A percentile compares a stretch with the other conserved stretches of the same genome.
Conservation (phyloP, 2,329 filamentous ascomycete species). For the Microdochium bolleyi region DNA sequence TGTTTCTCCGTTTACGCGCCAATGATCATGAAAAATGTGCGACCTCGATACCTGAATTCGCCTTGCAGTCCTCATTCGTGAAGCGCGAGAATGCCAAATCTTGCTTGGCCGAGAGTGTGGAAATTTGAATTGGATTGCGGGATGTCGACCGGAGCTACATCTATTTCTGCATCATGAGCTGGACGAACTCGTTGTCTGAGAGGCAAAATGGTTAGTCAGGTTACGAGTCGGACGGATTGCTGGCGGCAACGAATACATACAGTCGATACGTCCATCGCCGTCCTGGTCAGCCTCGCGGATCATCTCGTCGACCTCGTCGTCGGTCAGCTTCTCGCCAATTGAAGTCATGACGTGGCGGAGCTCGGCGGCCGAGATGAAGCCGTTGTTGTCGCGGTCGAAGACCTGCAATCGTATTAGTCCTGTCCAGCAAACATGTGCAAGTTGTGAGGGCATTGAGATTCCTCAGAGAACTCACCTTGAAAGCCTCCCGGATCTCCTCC, state of each 20-base stretch:
- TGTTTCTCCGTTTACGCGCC: not conserved
- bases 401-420: constrained; percentile 34
- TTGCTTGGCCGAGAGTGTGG: not conserved
- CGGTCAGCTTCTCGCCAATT: constrained; percentile 84
- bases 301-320: constrained; percentile 90
- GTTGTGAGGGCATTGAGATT: too few species aligned
- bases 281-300: constrained; percentile 87
- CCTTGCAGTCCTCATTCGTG: not conserved
- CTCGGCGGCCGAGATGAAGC: constrained; percentile 83
- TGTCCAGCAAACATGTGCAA: constrained; percentile 1
- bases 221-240: constrained; percentile 10
- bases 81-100: not conserved
- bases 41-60: not conserved
- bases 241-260: constrained; percentile 39
- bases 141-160: constrained; percentile 6
- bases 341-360: constrained; percentile 88
- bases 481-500: constrained; percentile 83
- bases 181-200: constrained; percentile 83
- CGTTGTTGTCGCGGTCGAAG: constrained; percentile 87
- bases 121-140: not conserved
- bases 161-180: constrained; percentile 96
- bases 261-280: constrained; percentile 81
- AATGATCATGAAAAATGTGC: not conserved
- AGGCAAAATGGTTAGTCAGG: constrained; percentile 3
- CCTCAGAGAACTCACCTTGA: constrained; percentile 52